Evolutionary conservation across 129 eudicot species (phyloP).

Genomic region (Logfia minima): DNA sequence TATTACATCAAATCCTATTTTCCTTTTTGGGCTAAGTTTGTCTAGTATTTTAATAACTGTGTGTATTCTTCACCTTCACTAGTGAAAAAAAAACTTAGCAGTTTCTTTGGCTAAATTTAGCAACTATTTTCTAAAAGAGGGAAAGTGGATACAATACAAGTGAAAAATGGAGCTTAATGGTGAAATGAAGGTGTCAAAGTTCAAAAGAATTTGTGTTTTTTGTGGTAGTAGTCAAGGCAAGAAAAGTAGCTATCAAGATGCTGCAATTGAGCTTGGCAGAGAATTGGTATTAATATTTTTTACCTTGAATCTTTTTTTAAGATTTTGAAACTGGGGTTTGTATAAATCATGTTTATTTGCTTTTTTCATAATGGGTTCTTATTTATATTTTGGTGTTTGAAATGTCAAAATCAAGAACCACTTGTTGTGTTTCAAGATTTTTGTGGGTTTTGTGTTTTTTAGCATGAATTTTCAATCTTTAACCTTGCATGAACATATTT

Average conservation of each 20-base stretch:
- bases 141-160: conserved; percentile 32
- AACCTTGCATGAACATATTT: conserved; percentile 25
- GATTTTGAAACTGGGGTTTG: conserved; percentile 22
- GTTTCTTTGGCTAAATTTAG: conserved; percentile 21
- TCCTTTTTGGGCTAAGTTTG: conserved; percentile 18
- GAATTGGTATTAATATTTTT: conserved; percentile 59
- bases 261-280: conserved; percentile 92
- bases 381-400: background rate
- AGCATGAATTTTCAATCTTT: conserved; percentile 11
- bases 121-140: conserved; percentile 17
- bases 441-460: conserved; percentile 18
- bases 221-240: conserved; percentile 98
- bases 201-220: conserved; percentile 89
- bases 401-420: conserved; percentile 26
- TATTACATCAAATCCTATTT: conserved; percentile 31
- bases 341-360: conserved; percentile 20
- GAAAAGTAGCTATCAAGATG: conserved; percentile 89
- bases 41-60: conserved; percentile 13
- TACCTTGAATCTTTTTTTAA: conserved; percentile 1
- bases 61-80: conserved; percentile 20
- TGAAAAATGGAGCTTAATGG: conserved; percentile 60
- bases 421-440: conserved; percentile 22
- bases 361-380: conserved; percentile 25
- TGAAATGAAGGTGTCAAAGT: conserved; percentile 64
- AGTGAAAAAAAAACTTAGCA: conserved; percentile 2